Base-by-base conservation (phyloP, 495 filamentous ascomycete genomes). In the Corynascus novoguineensis region DNA sequence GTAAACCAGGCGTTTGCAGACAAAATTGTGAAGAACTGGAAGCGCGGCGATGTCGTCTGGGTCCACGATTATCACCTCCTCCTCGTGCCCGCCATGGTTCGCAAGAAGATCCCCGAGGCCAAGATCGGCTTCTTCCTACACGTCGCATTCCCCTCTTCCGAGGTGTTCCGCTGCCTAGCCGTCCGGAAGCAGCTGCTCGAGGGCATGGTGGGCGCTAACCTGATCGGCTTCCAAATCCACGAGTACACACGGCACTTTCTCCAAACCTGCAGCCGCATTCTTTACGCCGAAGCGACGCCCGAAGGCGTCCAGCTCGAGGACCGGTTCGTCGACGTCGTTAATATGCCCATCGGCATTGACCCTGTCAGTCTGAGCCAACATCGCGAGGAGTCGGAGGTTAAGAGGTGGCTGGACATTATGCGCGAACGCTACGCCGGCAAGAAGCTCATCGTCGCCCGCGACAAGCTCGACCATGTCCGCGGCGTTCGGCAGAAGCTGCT, bases 51-150 rank as follows among this genome's bases (percentile, higher is more conserved):
- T 69, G 82, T 83, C 34, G 88, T 97, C 55, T 97, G 92, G 92
- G 76, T 97, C 56, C 88, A 97, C 69, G 92, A 97, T 68, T 97
- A 97, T 65, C 92, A 97, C 66, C 77, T 97, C 15, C 75, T 95
- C 10, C 76, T 97, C n/a, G 88, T 96, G n/a, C 92, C 92, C 2
- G 78, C 74, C 19, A 96, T 97, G 91, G 75, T 96, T 29, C 84
- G 92, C 22, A 86, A 92, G 73, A 83, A 82, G 69, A 77, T 93
- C 46, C 90, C 92, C 1, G 88, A 96, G 61, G 90, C 90, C 24
- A 85, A 92, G 70, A 96, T 97, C 67, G 91, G 92, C 25, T 92
- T 97, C 71, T 97, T 97, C 71, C 75, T 97, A 40, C 92, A 97
- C 66, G 88, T 92, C 52, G 89, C 92, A 4, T 97, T 97, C 68